Base-by-base conservation (phyloP, 371 early-diverging fungal species). In the Actinomortierella wolfii region DNA sequence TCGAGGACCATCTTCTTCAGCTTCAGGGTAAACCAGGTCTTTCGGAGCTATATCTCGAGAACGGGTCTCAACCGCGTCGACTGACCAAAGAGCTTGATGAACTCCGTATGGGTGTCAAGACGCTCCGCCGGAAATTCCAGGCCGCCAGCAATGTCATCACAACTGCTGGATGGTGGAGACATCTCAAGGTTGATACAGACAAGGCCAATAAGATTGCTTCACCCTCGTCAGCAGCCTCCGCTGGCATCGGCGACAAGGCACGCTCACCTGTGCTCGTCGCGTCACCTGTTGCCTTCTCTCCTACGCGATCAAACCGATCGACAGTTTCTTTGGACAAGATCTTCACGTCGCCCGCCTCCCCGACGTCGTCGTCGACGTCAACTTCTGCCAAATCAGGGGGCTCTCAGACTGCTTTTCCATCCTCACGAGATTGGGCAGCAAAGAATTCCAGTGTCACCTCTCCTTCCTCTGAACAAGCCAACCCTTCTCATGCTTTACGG, bases 21-120 rank as follows among this genome's bases (percentile, higher is more conserved):
- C 55, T 67, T 51, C 73, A 73, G 42, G 73, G 73, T 45, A 73
- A 73, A 45, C 73, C 73, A 2, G 73, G 73, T 23, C 60, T 73
- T 42, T 62, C 73, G 14, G 50, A 66, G n/a, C 60, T 55, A 0
- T 50, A 49, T 20, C 56, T 63, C 41, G 67, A 61, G 21, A 46
- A 54, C 21, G 73, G 67, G 1, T 24, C 57, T 13, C 70, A 70
- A 20, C 64, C 65, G 8, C 43, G 62, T 13, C 61, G 45, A 20
- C 50, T 51, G n/a, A 61, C 48, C n/a, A 54, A 45, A 9, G 73
- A 73, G 28, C 50, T 66, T 41, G 73, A 73, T 17, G 62, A 73
- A 15, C 56, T 66, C 67, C 66, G 66, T 54, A 73, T 73, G 73
- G 73, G 73, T 17, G 62, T 73, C 63, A 73, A 63, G 64, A 73